These are phyloP conservation scores for Tremella yokohamensis DNA, from an alignment of 768 basidiomycete genomes.

Conservation along the genomic window DNA sequence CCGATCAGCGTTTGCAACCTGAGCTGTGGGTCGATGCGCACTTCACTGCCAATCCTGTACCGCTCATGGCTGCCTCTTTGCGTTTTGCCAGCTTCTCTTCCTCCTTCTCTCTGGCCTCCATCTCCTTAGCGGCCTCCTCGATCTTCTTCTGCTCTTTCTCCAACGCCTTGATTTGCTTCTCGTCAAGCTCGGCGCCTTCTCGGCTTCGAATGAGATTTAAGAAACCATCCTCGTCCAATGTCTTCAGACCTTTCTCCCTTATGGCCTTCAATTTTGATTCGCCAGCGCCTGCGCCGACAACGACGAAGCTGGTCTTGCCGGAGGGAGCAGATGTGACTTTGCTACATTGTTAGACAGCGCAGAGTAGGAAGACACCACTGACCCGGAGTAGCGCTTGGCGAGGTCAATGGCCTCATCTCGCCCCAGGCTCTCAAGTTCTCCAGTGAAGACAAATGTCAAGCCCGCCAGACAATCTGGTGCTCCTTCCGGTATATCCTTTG, in stretches of 20 bases:
- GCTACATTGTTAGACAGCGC: constrained; percentile 53
- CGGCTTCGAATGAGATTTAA: constrained; percentile 74
- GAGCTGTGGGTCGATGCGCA: constrained; percentile 20
- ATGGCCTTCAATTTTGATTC: constrained; percentile 82
- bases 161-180: constrained; percentile 67
- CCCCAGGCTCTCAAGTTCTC: constrained; percentile 79
- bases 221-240: constrained; percentile 82
- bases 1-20: constrained; percentile 5
- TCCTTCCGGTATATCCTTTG: constrained; percentile 70
- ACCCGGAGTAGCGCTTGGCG: constrained; percentile 92
- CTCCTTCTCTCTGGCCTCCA: constrained; percentile 63
- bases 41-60: constrained; percentile 45
- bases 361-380: constrained; percentile 44
- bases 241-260: constrained; percentile 70
- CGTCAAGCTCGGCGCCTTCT: constrained; percentile 62
- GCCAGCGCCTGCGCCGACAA: constrained; percentile 83
- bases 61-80: constrained; percentile 40
- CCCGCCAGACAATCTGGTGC: constrained; percentile 72
- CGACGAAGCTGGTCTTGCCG: constrained; percentile 80
- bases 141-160: constrained; percentile 58
- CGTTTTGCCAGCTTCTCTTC: constrained; percentile 54
- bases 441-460: constrained; percentile 90
- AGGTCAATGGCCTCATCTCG: constrained; percentile 82
- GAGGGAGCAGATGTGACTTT: constrained; percentile 85
- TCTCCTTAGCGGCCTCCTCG: constrained; percentile 60